Conservation (phyloP, 163 green algal genomes). For the Picocystis sp. region DNA sequence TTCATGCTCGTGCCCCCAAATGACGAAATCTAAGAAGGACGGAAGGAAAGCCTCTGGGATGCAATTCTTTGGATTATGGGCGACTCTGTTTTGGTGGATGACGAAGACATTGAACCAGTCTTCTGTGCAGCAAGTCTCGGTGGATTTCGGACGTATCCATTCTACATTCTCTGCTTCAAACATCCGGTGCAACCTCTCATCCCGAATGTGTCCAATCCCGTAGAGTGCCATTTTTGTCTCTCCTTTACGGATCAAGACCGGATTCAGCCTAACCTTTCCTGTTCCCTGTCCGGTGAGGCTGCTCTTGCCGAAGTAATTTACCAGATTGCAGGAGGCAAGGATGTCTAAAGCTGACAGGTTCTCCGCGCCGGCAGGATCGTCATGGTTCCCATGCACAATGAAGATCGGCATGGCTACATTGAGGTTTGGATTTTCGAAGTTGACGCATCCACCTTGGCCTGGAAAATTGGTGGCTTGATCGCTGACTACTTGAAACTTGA, state of each 20-base stretch:
- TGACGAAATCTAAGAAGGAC: conserved; percentile 78
- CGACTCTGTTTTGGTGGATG: conserved; percentile 82
- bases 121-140: conserved; percentile 9
- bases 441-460: conserved; percentile 35
- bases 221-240: conserved; percentile 81
- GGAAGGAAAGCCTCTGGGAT: conserved; percentile 61
- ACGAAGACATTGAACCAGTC: conserved; percentile 91
- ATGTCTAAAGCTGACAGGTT: conserved; percentile 89
- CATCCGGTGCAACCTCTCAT: conserved; percentile 74
- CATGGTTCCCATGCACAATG: conserved; percentile 97
- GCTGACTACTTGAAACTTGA: conserved; percentile 63
- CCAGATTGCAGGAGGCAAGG: conserved; percentile 57
- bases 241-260: conserved; percentile 64
- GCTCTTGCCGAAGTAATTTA: conserved; percentile 99
- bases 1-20: conserved; percentile 98
- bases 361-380: conserved; percentile 68
- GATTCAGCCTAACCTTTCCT: conserved; percentile 46
- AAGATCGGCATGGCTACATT: conserved; percentile 89
- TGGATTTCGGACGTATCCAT: conserved; percentile 19
- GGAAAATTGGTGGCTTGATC: conserved; percentile 20
- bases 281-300: conserved; percentile 15
- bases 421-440: conserved; percentile 79
- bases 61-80: conserved; percentile 38
- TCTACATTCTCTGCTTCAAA: conserved; percentile 45
- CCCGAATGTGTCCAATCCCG: conserved; percentile 81